Conservation (phyloP, 805 yeast genomes). For the Yamadazyma scolyti region DNA sequence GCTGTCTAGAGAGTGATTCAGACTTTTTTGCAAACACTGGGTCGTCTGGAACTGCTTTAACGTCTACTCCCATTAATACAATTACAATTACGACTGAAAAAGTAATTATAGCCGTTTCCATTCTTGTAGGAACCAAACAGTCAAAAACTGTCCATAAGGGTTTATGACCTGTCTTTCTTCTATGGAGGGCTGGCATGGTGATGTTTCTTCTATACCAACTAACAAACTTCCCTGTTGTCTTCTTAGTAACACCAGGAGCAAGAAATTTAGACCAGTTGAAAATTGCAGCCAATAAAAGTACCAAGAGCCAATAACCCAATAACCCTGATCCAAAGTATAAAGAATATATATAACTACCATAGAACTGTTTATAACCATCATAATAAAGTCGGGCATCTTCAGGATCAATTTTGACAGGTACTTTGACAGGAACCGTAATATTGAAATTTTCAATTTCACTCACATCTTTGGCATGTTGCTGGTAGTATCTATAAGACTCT, state of each 20-base stretch:
- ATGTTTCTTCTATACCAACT: conserved; percentile 22
- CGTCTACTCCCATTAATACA: conserved; percentile 13
- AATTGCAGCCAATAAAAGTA: conserved; percentile 39
- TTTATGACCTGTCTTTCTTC: conserved; percentile 18
- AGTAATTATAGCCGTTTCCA: conserved; percentile 27
- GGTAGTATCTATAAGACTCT: conserved; percentile 13
- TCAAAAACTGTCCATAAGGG: conserved; percentile 16
- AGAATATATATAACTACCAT: conserved; percentile 20
- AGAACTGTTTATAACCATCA: conserved; percentile 8
- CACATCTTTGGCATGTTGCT: conserved; percentile 12
- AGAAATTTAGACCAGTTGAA: conserved; percentile 38
- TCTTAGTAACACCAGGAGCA: conserved; percentile 32
- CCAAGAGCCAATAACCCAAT: conserved; percentile 46
- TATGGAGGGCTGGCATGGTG: conserved; percentile 23
- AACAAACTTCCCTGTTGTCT: conserved; percentile 24
- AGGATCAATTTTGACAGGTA: conserved; percentile 21
- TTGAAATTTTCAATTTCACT: conserved; percentile 22
- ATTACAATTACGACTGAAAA: conserved; percentile 18
- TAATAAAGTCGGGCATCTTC: not conserved
- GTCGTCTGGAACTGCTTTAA: conserved; percentile 17
- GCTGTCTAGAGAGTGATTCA: conserved; percentile 24
- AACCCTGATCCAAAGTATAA: conserved; percentile 34
- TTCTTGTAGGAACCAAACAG: conserved; percentile 31
- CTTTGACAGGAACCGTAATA: conserved; percentile 13
- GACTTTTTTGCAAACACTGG: conserved; percentile 19